Evolutionary conservation across 139 green algal genomes (phyloP).

Genomic region (Volvox reticuliferus): DNA sequence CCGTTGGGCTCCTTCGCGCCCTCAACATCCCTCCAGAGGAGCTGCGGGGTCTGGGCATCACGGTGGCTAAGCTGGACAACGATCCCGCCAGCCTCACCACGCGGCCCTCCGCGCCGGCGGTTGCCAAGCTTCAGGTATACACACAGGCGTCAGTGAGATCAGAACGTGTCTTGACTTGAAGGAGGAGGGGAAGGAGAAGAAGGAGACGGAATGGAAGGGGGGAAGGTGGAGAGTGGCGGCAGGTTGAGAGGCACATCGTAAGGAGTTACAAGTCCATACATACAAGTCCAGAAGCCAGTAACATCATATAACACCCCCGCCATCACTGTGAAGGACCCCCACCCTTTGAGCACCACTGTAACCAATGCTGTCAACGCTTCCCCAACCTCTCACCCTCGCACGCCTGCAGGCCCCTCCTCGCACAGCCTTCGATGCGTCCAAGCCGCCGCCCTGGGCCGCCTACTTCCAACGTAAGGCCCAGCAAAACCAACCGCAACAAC

Average conservation of each 20-base stretch:
- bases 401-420: constrained; percentile 18
- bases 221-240: too few relatives aligned
- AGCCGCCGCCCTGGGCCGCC: constrained; percentile 2
- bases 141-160: not conserved
- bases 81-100: constrained; percentile 54
- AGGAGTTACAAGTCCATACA: too few relatives aligned
- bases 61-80: constrained; percentile 68
- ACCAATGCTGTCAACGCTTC: too few relatives aligned
- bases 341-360: too few relatives aligned
- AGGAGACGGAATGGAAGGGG: not conserved
- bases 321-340: too few relatives aligned
- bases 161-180: not conserved
- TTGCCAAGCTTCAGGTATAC: constrained; percentile 50
- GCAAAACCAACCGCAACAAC: not conserved
- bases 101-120: constrained; percentile 30
- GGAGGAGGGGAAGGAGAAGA: not conserved
- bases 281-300: too few relatives aligned
- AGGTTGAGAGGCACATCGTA: too few relatives aligned
- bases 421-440: constrained; percentile 24
- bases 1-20: constrained; percentile 65
- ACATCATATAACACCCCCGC: too few relatives aligned
- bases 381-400: not conserved
- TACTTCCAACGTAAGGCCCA: constrained; percentile 29
- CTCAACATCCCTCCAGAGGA: constrained; percentile 69
- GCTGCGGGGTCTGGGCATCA: constrained; percentile 88